These are phyloP conservation scores for Blastocystis sp. DNA, from an alignment of 352 stramenopile genomes.

Conservation along the genomic window DNA sequence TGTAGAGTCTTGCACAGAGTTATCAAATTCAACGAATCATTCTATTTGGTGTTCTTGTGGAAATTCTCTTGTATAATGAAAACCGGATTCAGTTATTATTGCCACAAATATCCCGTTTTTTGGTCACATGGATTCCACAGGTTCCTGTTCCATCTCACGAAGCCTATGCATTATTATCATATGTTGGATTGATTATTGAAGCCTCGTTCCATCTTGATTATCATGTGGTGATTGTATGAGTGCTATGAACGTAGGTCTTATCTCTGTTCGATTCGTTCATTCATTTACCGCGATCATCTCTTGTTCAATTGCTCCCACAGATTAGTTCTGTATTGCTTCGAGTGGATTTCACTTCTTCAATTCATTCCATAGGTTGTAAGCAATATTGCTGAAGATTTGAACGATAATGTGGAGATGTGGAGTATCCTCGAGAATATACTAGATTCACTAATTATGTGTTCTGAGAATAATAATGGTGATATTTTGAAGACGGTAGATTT, in stretches of 20 bases:
- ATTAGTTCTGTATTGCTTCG: neutral
- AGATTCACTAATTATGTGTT: constrained; percentile 37
- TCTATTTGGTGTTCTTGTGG: constrained; percentile 16
- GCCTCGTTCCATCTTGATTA: neutral
- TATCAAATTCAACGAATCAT: constrained; percentile 27
- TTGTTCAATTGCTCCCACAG: neutral
- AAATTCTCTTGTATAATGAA: constrained; percentile 19
- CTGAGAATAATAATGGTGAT: neutral
- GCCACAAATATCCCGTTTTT: constrained; percentile 3
- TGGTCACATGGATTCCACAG: neutral
- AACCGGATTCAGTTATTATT: neutral
- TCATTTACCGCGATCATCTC: neutral
- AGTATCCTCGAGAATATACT: constrained; percentile 29
- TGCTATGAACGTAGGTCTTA: neutral
- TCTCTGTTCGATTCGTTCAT: neutral
- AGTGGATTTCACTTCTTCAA: neutral
- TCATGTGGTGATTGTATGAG: neutral
- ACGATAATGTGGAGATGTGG: neutral
- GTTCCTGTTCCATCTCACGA: constrained; percentile 18
- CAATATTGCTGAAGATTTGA: neutral
- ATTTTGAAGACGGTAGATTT: constrained; percentile 28
- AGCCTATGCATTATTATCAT: neutral
- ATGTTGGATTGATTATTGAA: neutral
- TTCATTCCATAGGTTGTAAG: neutral
- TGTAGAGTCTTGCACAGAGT: constrained; percentile 21